These are phyloP conservation scores for Trichoderma simmonsii DNA, from an alignment of 2,329 filamentous ascomycete genomes.

Conservation along the genomic window DNA sequence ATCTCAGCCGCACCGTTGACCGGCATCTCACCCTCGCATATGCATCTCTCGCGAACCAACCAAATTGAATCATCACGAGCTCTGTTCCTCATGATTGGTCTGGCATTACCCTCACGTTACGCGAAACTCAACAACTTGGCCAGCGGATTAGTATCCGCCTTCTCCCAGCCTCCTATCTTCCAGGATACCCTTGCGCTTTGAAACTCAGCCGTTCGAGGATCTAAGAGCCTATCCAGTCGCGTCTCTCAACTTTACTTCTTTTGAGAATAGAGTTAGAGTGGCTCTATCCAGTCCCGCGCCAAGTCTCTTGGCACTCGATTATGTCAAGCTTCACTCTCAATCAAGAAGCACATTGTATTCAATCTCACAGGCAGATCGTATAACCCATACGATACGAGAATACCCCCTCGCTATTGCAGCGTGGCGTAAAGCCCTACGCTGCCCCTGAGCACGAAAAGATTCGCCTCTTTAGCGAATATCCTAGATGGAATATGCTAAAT, in stretches of 20 bases:
- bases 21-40: not conserved
- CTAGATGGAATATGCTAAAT: not conserved
- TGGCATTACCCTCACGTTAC: not conserved
- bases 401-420: not conserved
- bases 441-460: not conserved
- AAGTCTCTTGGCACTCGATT: not conserved
- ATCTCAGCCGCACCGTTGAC: not conserved
- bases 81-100: not conserved
- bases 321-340: not conserved
- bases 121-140: not conserved
- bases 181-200: not conserved
- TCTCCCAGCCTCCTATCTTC: not conserved
- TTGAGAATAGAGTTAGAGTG: not conserved
- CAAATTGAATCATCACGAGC: not conserved
- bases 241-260: not conserved
- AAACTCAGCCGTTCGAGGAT: not conserved
- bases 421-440: not conserved
- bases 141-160: not conserved
- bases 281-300: not conserved
- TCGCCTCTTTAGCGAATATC: not conserved
- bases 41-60: not conserved
- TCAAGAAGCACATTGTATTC: not conserved
- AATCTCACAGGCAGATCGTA: not conserved
- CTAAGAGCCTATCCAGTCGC: not conserved
- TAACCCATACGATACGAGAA: not conserved